Conservation (phyloP, 2,329 filamentous ascomycete species). For the Triangularia verruculosa region DNA sequence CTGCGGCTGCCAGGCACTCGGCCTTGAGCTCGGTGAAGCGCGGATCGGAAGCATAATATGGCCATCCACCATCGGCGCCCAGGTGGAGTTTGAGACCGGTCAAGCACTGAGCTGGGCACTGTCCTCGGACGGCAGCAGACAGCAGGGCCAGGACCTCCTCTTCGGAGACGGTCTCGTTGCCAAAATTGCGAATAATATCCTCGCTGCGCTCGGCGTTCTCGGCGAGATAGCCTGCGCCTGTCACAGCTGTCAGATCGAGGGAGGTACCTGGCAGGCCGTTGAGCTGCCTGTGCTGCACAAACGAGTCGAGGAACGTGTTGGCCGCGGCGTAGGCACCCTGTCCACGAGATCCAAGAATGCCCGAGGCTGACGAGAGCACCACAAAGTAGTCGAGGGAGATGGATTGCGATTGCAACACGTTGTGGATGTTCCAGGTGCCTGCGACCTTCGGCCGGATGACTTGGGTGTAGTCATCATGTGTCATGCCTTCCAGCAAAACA, state of each 20-base stretch:
- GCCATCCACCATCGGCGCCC: conserved; percentile 21
- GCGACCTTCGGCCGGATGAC: conserved; percentile 29
- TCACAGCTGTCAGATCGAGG: conserved; percentile 53
- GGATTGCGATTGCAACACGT: conserved; percentile 7
- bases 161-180: conserved; percentile 46
- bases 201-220: conserved; percentile 45
- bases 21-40: conserved; percentile 26
- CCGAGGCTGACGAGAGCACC: conserved; percentile 40
- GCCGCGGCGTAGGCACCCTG: conserved; percentile 33
- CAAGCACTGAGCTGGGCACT: conserved; percentile 27
- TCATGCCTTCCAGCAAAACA: conserved; percentile 27
- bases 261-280: conserved; percentile 38
- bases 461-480: conserved; percentile 23
- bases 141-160: conserved; percentile 54
- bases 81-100: conserved; percentile 32
- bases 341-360: conserved; percentile 32
- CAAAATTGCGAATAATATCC: conserved; percentile 41
- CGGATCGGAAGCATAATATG: conserved; percentile 27
- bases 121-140: conserved; percentile 35
- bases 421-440: conserved; percentile 27
- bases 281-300: conserved; percentile 35
- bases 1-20: conserved; percentile 26
- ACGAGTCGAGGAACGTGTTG: conserved; percentile 41
- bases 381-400: conserved; percentile 28
- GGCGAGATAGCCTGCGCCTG: conserved; percentile 48